Conservation (phyloP, 2,329 filamentous ascomycete genomes). For the Colletotrichum karsti region DNA sequence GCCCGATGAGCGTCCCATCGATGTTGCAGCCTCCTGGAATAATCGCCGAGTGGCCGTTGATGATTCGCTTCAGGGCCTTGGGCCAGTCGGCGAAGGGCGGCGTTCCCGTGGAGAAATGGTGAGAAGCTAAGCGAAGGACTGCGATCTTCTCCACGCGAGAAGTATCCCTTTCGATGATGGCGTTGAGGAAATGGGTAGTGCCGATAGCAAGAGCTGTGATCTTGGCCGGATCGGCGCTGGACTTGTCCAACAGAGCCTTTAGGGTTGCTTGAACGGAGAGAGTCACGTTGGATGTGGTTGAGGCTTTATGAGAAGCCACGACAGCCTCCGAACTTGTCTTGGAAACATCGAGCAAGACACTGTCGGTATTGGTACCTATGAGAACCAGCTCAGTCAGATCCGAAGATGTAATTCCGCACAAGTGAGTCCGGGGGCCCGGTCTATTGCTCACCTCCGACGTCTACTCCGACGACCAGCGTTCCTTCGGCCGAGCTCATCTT, state of each 20-base stretch:
- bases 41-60: conserved; percentile 32
- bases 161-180: conserved; percentile 62
- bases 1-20: conserved; percentile 31
- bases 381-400: not conserved
- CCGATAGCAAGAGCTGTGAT: conserved; percentile 61
- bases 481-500: conserved; percentile 19
- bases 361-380: conserved; percentile 61
- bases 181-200: conserved; percentile 68
- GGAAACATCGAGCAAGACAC: conserved; percentile 53
- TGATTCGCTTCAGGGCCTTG: conserved; percentile 47
- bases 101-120: conserved; percentile 56
- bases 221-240: conserved; percentile 39
- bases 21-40: conserved; percentile 33
- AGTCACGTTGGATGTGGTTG: conserved; percentile 57
- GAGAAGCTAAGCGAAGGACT: conserved; percentile 62
- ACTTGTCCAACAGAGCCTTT: conserved; percentile 47
- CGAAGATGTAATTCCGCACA: not conserved
- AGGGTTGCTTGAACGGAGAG: conserved; percentile 55
- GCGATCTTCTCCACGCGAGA: conserved; percentile 58
- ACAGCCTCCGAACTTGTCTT: conserved; percentile 21
- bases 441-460: conserved; percentile 26
- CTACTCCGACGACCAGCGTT: conserved; percentile 28
- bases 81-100: conserved; percentile 65
- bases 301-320: conserved; percentile 48
- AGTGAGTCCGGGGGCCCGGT: not conserved